phyloP scores from a whole-genome alignment of 495 filamentous ascomycete species.

The Parathielavia hyrcaniae region DNA sequence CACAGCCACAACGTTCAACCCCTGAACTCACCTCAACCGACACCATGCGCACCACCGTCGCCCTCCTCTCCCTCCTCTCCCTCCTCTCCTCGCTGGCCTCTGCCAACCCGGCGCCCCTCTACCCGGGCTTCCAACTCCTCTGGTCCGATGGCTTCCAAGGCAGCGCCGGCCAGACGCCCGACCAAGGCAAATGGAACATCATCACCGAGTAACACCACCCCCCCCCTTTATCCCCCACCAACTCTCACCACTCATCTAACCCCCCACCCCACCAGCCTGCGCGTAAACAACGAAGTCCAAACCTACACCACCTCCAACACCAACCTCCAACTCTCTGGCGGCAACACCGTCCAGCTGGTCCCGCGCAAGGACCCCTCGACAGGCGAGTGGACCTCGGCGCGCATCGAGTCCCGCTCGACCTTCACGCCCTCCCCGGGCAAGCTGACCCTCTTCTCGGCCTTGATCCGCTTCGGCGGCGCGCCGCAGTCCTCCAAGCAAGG shows the following conservation, averaged over 20 bases:
- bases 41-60: conserved; percentile 22
- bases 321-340: conserved; percentile 45
- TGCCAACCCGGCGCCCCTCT: conserved; percentile 19
- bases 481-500: conserved; percentile 36
- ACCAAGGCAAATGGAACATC: conserved; percentile 34
- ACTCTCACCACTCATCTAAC: neutral
- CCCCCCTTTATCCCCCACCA: neutral
- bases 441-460: conserved; percentile 36
- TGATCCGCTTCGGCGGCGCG: conserved; percentile 40
- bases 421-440: conserved; percentile 42
- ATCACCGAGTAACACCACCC: conserved; percentile 28
- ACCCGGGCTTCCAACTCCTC: conserved; percentile 25
- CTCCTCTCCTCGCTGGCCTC: conserved; percentile 25
- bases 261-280: conserved; percentile 22
- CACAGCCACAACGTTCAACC: neutral
- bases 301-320: conserved; percentile 38
- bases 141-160: conserved; percentile 31
- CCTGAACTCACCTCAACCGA: neutral
- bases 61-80: conserved; percentile 21
- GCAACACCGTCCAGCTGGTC: conserved; percentile 42
- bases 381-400: conserved; percentile 47
- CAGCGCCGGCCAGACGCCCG: conserved; percentile 19
- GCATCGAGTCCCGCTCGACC: conserved; percentile 40
- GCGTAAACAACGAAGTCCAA: conserved; percentile 43
- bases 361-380: conserved; percentile 31